Base-by-base conservation (phyloP, 257 asterid genomes). In the Solanum appendiculatum region DNA sequence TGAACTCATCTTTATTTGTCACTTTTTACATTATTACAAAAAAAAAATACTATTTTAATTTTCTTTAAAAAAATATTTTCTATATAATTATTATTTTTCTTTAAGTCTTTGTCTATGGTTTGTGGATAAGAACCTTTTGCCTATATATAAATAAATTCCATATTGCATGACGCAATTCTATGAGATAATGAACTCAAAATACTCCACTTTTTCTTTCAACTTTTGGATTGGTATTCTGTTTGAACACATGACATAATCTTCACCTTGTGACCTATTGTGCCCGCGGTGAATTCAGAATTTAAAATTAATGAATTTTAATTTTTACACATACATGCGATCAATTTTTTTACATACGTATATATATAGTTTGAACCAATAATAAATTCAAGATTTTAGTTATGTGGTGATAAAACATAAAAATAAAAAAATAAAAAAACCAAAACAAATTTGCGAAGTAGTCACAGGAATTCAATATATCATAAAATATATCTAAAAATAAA, bases 281-380 rank as follows among this genome's bases (percentile, higher is more conserved):
- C 13, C 0, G 0, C 0, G 0, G 0, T 3, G 77, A 18, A 69
- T 33, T 69, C 25, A 69, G 7, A 33, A 69, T 33, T 33, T 69
- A 69, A 68, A 69, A 69, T 31, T 54, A 54, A 18, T 54, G 3
- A 63, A 63, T 0, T 4, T 9, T n/a, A n/a, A 63, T 4, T 10
- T n/a, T 2, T 63, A n/a, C 3, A n/a, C 10, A 63, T 63, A 16
- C n/a, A n/a, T n/a, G 51, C 7, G 10, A 63, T 4, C 1, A n/a
- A 10, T 16, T 51, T 51, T n/a, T n/a, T 16, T 51, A 16, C 1
- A 63, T 63, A n/a, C 3, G 6, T 11, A 5, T 4, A n/a, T 63
- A 63, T 63, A n/a, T 4, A 63, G 23, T 51, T 58, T 21, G 9
- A n/a, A n/a, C 0, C 6, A n/a, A 25, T n/a, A n/a, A 11, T n/a